Evolutionary conservation across 2,329 filamentous ascomycete species (phyloP).

Genomic region (Alternaria postmessia): DNA sequence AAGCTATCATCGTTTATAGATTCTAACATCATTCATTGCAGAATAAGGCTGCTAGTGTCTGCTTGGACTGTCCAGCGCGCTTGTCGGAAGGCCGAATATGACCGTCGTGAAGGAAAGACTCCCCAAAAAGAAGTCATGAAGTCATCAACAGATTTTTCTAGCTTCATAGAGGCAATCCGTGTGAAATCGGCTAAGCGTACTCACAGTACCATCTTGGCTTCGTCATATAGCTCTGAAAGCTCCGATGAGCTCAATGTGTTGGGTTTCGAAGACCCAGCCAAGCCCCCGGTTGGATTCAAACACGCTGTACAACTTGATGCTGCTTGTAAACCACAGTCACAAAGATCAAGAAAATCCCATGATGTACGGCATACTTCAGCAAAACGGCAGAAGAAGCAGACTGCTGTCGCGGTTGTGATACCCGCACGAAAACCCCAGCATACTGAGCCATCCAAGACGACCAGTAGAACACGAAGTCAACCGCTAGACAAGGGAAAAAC

Average conservation of each 20-base stretch:
- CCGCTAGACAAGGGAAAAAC: too few relatives aligned
- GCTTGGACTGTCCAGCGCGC: conserved; percentile 2
- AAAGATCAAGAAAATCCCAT: too few relatives aligned
- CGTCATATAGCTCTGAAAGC: neutral
- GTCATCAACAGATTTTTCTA: neutral
- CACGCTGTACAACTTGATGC: neutral
- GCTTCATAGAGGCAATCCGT: neutral
- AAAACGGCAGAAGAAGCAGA: neutral
- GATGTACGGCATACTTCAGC: too few relatives aligned
- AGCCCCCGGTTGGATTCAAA: too few relatives aligned
- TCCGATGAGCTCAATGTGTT: neutral
- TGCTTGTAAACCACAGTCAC: neutral
- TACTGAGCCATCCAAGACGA: neutral
- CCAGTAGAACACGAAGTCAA: neutral
- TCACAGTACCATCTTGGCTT: neutral
- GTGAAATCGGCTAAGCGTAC: too few relatives aligned
- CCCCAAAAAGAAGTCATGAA: neutral
- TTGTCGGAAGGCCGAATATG: neutral
- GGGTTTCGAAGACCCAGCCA: too few relatives aligned
- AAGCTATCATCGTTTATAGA: neutral
- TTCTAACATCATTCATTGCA: neutral
- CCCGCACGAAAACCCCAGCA: neutral
- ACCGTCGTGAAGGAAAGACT: neutral
- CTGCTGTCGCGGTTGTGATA: neutral
- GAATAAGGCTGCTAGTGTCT: neutral